phyloP scores from a whole-genome alignment of 129 eudicot species.

The Artemisia argyi region DNA sequence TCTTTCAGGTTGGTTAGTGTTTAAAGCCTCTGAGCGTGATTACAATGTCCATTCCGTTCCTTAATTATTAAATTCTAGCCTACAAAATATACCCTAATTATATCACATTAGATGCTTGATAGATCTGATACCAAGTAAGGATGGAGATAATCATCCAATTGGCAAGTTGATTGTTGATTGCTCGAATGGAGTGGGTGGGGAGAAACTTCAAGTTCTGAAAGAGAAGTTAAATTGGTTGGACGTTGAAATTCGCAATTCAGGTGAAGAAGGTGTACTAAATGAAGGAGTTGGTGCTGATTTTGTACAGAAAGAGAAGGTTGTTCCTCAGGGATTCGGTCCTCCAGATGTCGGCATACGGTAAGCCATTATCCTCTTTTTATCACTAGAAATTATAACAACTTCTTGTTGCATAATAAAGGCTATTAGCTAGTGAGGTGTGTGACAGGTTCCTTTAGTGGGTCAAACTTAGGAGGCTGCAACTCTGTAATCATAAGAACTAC shows the following conservation, averaged over 20 bases:
- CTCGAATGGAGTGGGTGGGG: slow-evolving; percentile 94
- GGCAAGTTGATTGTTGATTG: slow-evolving; percentile 82
- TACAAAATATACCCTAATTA: neutral
- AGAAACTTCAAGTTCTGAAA: slow-evolving; percentile 69
- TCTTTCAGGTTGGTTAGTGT: slow-evolving; percentile 62
- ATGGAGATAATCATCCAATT: slow-evolving; percentile 22
- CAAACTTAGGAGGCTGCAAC: neutral
- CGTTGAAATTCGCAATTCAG: slow-evolving; percentile 67
- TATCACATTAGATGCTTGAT: slow-evolving; percentile 62
- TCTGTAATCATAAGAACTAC: no score
- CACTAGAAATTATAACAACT: slow-evolving; percentile 7
- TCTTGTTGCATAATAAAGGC: neutral
- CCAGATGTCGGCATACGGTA: slow-evolving; percentile 73
- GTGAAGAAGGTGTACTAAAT: slow-evolving; percentile 69
- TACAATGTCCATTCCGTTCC: neutral
- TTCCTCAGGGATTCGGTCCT: slow-evolving; percentile 72
- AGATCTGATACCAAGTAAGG: slow-evolving; percentile 60
- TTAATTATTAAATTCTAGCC: neutral
- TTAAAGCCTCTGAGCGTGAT: neutral
- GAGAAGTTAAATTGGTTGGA: slow-evolving; percentile 42
- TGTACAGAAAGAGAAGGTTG: slow-evolving; percentile 92
- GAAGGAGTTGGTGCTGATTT: slow-evolving; percentile 97
- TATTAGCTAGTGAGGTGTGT: neutral
- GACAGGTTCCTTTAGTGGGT: neutral
- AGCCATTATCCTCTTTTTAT: slow-evolving; percentile 43